These are phyloP conservation scores for Forsythia suspensa DNA, from an alignment of 257 asterid species.

Conservation along the genomic window DNA sequence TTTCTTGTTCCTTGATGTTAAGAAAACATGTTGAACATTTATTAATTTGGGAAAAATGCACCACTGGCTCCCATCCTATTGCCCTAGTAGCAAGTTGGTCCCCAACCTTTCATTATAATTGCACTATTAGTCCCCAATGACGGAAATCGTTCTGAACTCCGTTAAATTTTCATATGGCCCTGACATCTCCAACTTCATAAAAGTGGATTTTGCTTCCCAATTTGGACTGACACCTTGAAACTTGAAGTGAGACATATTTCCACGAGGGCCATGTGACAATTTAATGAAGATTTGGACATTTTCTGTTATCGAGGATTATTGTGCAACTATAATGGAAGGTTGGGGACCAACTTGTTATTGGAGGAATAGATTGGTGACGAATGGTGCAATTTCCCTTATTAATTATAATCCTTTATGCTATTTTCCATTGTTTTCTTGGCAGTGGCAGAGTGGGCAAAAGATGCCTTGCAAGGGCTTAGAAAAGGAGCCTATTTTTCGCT, in stretches of 20 bases:
- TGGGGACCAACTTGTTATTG: background rate
- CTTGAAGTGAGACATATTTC: background rate
- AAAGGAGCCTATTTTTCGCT: constrained; percentile 98
- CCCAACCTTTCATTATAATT: background rate
- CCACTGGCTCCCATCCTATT: background rate
- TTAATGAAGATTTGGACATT: background rate
- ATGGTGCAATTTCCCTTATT: background rate
- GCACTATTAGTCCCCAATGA: background rate
- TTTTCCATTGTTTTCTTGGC: constrained; percentile 18
- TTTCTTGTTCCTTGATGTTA: background rate
- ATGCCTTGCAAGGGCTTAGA: constrained; percentile 83
- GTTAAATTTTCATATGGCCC: background rate
- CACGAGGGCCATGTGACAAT: background rate
- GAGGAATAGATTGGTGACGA: background rate
- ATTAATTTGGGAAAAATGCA: background rate
- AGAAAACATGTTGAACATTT: background rate
- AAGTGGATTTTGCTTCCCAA: background rate
- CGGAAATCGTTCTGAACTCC: background rate
- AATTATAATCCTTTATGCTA: constrained; percentile 6
- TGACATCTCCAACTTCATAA: background rate
- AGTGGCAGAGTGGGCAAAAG: constrained; percentile 98
- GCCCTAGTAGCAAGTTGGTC: background rate
- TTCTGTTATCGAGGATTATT: constrained; percentile 4
- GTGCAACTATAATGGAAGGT: background rate
- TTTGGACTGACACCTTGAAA: background rate